Evolutionary conservation across 2,329 filamentous ascomycete genomes (phyloP).

Genomic region (Sporothrix pseudoabietina): DNA sequence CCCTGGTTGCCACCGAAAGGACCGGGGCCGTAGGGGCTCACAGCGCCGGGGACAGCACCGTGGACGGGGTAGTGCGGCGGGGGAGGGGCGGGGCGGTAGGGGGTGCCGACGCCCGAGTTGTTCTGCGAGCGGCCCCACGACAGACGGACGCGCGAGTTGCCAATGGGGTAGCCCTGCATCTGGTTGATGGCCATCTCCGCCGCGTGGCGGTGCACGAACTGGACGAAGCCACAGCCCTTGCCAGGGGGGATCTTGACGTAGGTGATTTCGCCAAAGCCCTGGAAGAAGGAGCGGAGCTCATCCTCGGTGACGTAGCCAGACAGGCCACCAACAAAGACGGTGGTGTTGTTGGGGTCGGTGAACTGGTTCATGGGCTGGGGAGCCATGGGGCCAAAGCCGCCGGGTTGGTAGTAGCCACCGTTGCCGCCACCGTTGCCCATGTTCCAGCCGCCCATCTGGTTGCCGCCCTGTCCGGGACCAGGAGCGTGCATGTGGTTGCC

Average conservation of each 20-base stretch:
- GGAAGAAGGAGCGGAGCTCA: conserved; percentile 99
- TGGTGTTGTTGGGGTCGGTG: conserved; percentile 99
- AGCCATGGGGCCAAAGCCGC: conserved; percentile 40
- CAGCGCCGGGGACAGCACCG: conserved; percentile 39
- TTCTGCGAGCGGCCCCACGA: conserved; percentile 98
- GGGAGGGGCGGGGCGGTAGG: conserved; percentile 87
- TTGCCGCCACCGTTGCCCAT: conserved; percentile 35
- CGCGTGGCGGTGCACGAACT: conserved; percentile 97
- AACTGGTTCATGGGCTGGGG: conserved; percentile 86
- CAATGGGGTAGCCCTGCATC: conserved; percentile 99
- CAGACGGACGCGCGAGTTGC: conserved; percentile 94
- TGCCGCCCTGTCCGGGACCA: conserved; percentile 48
- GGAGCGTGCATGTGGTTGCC: conserved; percentile 46
- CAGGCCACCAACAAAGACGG: conserved; percentile 94
- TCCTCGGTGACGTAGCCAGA: conserved; percentile 99
- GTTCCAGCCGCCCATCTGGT: conserved; percentile 45
- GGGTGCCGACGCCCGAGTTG: conserved; percentile 96
- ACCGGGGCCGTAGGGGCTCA: conserved; percentile 50
- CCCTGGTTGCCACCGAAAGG: conserved; percentile 54
- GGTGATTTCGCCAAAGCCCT: conserved; percentile 98
- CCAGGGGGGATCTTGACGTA: conserved; percentile 99
- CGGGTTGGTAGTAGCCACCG: conserved; percentile 44
- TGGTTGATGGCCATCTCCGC: conserved; percentile 99
- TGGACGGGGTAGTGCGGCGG: conserved; percentile 55
- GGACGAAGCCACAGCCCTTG: conserved; percentile 98